Evolutionary conservation across 2,329 filamentous ascomycete species (phyloP).

Genomic region (Fusarium verticillioides): DNA sequence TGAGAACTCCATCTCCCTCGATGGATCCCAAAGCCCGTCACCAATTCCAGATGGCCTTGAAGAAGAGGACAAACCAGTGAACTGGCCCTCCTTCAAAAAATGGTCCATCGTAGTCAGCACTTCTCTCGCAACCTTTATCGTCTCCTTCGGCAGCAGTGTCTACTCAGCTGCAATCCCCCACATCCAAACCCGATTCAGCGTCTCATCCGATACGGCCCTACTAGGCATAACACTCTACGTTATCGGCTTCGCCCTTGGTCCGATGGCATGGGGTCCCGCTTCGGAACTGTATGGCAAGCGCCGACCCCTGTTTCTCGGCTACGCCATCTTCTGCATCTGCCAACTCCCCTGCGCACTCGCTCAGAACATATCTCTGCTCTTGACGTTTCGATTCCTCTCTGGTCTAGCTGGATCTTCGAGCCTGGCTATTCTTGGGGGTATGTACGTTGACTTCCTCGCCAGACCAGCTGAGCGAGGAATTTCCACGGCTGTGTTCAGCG

Average conservation of each 20-base stretch:
- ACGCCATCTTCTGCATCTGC: neutral
- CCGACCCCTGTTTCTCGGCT: neutral
- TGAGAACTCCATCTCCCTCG: neutral
- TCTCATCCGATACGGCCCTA: neutral
- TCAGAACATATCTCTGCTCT: neutral
- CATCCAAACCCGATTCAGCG: neutral
- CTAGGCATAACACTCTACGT: constrained; percentile 16
- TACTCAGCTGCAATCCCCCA: constrained; percentile 11
- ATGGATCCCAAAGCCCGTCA: neutral
- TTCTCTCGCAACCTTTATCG: constrained; percentile 4
- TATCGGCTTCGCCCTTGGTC: constrained; percentile 65
- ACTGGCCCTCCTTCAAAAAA: neutral
- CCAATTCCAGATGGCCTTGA: fast-evolving
- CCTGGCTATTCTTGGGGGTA: neutral
- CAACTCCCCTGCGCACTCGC: neutral
- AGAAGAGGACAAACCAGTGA: neutral
- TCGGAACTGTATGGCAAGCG: neutral
- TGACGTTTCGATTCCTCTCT: neutral
- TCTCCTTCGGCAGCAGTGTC: constrained; percentile 10
- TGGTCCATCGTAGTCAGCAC: constrained; percentile 8
- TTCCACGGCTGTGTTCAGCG: neutral
- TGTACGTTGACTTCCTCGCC: neutral
- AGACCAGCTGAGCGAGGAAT: neutral
- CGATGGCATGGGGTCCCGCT: constrained; percentile 76
- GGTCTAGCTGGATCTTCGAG: neutral